A percentile compares a stretch with the other conserved stretches of the same genome.
Evolutionary conservation across 495 filamentous ascomycete species (phyloP).

Genomic region (Pseudoneurospora amorphoporcata): DNA sequence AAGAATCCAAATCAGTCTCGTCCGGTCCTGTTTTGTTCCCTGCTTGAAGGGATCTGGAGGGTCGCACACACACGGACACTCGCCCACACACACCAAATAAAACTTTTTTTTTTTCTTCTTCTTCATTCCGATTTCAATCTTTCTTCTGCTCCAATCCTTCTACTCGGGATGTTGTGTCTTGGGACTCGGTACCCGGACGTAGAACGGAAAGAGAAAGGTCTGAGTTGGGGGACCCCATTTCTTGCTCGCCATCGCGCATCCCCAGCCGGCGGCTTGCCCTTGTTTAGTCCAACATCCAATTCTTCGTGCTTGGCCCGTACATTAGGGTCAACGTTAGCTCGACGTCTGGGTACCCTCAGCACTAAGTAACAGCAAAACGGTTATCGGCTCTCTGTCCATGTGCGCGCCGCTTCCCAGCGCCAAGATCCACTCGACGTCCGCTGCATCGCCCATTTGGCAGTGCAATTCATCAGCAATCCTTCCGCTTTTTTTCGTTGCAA

Average conservation of each 20-base stretch:
- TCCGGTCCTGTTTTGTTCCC: not conserved
- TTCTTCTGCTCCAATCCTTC: not conserved
- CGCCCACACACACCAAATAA: not conserved
- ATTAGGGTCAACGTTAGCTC: not conserved
- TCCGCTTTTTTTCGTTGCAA: not conserved
- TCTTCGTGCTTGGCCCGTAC: not conserved
- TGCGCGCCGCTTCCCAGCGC: not conserved
- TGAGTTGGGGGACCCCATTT: not conserved
- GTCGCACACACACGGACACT: not conserved
- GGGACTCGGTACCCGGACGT: not conserved
- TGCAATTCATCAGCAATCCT: not conserved
- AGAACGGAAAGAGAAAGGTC: not conserved
- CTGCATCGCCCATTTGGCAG: not conserved
- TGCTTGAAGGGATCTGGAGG: not conserved
- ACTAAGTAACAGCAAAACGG: not conserved
- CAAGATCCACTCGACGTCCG: not conserved
- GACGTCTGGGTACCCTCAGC: not conserved
- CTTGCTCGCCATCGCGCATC: not conserved
- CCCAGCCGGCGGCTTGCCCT: not conserved
- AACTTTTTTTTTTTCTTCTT: not conserved
- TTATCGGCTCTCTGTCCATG: not conserved
- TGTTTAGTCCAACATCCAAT: not conserved
- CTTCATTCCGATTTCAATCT: not conserved
- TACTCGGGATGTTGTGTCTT: not conserved
- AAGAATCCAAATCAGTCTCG: not conserved